These are phyloP conservation scores for Kurtzmaniella fragi DNA, from an alignment of 805 yeast genomes.

Conservation along the genomic window DNA sequence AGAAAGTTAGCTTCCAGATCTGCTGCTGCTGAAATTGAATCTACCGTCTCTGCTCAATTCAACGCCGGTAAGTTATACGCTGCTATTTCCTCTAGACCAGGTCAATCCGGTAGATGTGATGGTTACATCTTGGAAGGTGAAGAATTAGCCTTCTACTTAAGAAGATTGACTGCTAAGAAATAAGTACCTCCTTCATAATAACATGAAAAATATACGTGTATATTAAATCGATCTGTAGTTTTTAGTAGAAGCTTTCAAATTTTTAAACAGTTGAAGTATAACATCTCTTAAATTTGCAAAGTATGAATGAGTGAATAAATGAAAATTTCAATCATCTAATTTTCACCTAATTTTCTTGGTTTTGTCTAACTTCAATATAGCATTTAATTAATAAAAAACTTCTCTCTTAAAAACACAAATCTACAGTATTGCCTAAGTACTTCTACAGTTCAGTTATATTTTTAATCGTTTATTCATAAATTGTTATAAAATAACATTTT, in stretches of 20 bases:
- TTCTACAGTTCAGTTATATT: too few species aligned
- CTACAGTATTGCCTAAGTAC: too few species aligned
- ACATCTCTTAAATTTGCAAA: too few species aligned
- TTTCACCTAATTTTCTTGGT: too few species aligned
- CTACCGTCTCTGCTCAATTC: constrained; percentile 93
- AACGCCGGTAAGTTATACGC: constrained; percentile 99
- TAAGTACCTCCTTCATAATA: constrained; percentile 35
- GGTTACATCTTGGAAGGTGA: constrained; percentile 99
- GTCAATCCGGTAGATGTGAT: constrained; percentile 99
- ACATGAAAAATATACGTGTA: constrained; percentile 10
- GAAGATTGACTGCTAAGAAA: constrained; percentile 99
- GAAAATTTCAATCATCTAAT: too few species aligned
- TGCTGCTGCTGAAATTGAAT: constrained; percentile 76
- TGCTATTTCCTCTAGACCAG: constrained; percentile 98
- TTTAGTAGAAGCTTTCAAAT: not conserved
- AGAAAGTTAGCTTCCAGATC: constrained; percentile 94
- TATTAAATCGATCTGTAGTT: constrained; percentile 3
- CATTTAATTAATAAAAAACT: too few species aligned
- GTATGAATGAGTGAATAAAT: too few species aligned
- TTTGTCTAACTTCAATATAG: too few species aligned
- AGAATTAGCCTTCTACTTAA: constrained; percentile 99
- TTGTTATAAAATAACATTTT: too few species aligned
- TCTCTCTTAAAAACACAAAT: too few species aligned
- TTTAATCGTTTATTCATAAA: too few species aligned
- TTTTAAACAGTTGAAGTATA: too few species aligned